Evolutionary conservation across 495 filamentous ascomycete genomes (phyloP).

Genomic region (Podospora tetraspora): DNA sequence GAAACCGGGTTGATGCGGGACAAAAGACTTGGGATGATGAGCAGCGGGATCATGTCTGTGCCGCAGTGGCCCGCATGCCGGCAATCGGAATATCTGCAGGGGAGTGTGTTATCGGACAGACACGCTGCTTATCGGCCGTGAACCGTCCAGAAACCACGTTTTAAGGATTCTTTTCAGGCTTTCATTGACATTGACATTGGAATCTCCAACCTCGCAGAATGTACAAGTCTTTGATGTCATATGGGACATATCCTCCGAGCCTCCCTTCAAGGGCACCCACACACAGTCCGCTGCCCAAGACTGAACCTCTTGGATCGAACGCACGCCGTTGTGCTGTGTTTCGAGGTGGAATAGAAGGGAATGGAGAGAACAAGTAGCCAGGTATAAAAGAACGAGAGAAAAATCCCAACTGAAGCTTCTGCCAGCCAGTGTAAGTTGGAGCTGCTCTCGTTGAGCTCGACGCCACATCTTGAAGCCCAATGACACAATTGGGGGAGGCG

Average conservation of each 20-base stretch:
- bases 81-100: constrained; percentile 1
- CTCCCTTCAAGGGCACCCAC: neutral
- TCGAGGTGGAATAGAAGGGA: neutral
- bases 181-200: neutral
- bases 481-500: neutral
- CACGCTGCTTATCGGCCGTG: neutral
- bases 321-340: neutral
- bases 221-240: neutral
- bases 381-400: neutral
- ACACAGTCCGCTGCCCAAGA: neutral
- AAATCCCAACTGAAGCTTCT: neutral
- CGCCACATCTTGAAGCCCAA: neutral
- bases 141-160: neutral
- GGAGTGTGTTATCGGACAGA: neutral
- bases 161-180: too few relatives aligned
- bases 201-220: neutral
- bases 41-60: constrained; percentile 1
- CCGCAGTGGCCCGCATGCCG: neutral
- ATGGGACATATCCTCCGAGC: neutral
- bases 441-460: neutral
- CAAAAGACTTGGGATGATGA: neutral
- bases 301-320: neutral
- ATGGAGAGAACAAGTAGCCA: neutral
- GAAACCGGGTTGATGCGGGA: constrained; percentile 3
- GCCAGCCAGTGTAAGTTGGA: neutral